Base-by-base conservation (phyloP, 345 rosid genomes). In the Nasturtium officinale region DNA sequence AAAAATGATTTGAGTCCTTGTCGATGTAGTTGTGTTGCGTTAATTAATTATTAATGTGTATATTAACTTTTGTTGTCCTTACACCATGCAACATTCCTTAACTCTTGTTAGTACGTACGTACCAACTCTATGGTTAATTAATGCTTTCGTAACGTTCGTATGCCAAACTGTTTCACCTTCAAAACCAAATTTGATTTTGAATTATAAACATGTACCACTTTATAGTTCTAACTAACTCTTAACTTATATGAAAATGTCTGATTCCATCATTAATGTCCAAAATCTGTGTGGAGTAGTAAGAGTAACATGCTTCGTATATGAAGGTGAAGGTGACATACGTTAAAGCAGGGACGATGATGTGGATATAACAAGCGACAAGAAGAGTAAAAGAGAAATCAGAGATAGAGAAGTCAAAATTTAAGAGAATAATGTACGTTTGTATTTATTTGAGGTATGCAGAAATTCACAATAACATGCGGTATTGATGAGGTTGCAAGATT, bases 401-500 rank as follows among this genome's bases (percentile, higher is more conserved):
- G 61, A 21, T 52, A 40, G 12, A 67, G 25, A 71, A 66, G 81
- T 77, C 81, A 77, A 71, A 69, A 77, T 30, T 16, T 20, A 71
- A 65, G 17, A 40, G 72, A 71, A 65, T 71, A 50, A 58, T 77
- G 65, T 77, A 71, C 77, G 47, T 71, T 65, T 58, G 62, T 57
- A 53, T 33, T 54, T 62, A 46, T 55, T 62, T 62, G 76, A 64
- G 35, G 52, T 61, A 43, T 55, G 50, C 64, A 63, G 60, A 69
- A 76, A 38, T 65, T 28, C 26, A 65, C 38, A 25, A 61, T 42
- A 45, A 26, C 74, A 78, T 78, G 78, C 78, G 69, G 67, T 53
- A 42, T 72, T 37, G 75, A 82, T 69, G 82, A 63, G 65, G 42
- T 79, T 48, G 84, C 89, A 76, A 80, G 77, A 76, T 76, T 81